phyloP scores from a whole-genome alignment of 2,329 filamentous ascomycete genomes.

The Talaromyces sp. region DNA sequence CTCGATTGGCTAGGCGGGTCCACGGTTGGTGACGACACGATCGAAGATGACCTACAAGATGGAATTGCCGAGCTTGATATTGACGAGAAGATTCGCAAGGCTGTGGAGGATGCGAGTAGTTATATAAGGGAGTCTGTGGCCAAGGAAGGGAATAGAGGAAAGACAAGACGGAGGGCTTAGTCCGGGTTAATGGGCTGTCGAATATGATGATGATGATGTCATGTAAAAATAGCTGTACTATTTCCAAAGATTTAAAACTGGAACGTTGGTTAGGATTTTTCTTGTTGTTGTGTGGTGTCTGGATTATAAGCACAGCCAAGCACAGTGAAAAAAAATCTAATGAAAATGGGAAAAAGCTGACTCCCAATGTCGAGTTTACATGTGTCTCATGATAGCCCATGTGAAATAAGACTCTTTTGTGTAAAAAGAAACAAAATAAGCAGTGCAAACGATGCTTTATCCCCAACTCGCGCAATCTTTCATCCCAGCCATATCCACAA shows the following conservation, averaged over 20 bases:
- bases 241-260: constrained; percentile 1
- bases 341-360: constrained; percentile 27
- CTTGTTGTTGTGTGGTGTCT: constrained; percentile 7
- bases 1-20: constrained; percentile 42
- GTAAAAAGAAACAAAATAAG: constrained; percentile 8
- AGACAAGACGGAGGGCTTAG: constrained; percentile 7
- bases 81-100: constrained; percentile 24
- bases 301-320: constrained; percentile 20
- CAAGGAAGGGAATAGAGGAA: constrained; percentile 3
- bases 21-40: constrained; percentile 23
- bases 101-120: constrained; percentile 25
- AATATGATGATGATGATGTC: background rate
- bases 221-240: background rate
- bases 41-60: constrained; percentile 46
- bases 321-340: constrained; percentile 19
- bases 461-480: constrained; percentile 19
- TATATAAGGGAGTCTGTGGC: constrained; percentile 16
- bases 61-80: constrained; percentile 31
- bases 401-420: constrained; percentile 9
- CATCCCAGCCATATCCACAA: constrained; percentile 10
- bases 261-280: constrained; percentile 11
- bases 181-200: background rate
- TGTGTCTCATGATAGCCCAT: constrained; percentile 29
- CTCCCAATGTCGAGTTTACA: constrained; percentile 31
- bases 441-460: constrained; percentile 18